Conservation (phyloP, 371 early-diverging fungal genomes). For the Actinomucor elegans region DNA sequence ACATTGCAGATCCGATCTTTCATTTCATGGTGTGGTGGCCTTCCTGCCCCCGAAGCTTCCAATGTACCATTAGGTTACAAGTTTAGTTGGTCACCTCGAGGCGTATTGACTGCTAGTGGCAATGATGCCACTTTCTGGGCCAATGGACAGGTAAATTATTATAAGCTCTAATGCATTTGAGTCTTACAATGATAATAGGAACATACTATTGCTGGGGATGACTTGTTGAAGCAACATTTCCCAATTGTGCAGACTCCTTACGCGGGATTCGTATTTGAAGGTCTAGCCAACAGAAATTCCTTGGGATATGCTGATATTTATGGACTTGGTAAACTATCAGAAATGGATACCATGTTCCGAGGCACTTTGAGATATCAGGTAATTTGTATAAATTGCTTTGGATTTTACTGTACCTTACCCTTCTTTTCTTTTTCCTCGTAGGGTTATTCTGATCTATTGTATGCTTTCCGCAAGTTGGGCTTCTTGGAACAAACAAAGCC, state of each 20-base stretch:
- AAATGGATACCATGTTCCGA: slow-evolving; percentile 82
- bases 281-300: slow-evolving; percentile 83
- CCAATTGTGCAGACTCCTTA: slow-evolving; percentile 65
- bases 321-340: slow-evolving; percentile 61
- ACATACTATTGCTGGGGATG: slow-evolving; percentile 67
- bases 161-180: not conserved
- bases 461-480: slow-evolving; percentile 61
- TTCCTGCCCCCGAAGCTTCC: slow-evolving; percentile 88
- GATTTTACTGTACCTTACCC: not conserved
- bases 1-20: slow-evolving; percentile 75
- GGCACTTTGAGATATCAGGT: slow-evolving; percentile 82
- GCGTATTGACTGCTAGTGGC: slow-evolving; percentile 80
- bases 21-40: slow-evolving; percentile 88
- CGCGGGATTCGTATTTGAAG: slow-evolving; percentile 85
- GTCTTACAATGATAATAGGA: slow-evolving; percentile 12
- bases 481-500: slow-evolving; percentile 40
- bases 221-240: slow-evolving; percentile 68
- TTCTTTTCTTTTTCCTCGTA: slow-evolving; percentile 8
- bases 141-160: slow-evolving; percentile 59
- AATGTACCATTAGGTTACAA: slow-evolving; percentile 90
- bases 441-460: slow-evolving; percentile 66
- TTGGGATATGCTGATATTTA: slow-evolving; percentile 68
- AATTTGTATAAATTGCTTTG: too few relatives aligned
- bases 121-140: slow-evolving; percentile 82
- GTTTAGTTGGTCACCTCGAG: slow-evolving; percentile 88